Evolutionary conservation across 2,329 filamentous ascomycete genomes (phyloP).

Genomic region (Beauveria medogensis): DNA sequence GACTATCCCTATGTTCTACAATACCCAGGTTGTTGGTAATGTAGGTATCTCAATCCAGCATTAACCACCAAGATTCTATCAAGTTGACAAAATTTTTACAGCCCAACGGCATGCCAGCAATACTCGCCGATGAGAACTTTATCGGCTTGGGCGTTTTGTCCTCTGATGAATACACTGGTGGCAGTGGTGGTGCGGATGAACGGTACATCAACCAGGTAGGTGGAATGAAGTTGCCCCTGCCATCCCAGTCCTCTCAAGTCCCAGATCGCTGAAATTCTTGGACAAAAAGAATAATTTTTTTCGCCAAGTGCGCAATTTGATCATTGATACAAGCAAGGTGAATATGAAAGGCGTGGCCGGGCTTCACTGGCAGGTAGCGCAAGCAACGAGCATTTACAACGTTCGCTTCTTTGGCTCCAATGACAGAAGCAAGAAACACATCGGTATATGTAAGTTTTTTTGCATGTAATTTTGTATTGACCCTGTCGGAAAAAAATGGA

Average conservation of each 20-base stretch:
- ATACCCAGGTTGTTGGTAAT: constrained; percentile 9
- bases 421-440: constrained; percentile 12
- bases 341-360: constrained; percentile 37
- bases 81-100: neutral
- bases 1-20: constrained; percentile 13
- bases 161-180: constrained; percentile 27
- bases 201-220: constrained; percentile 19
- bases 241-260: neutral
- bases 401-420: constrained; percentile 38
- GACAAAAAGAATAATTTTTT: constrained; percentile 52
- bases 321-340: constrained; percentile 29
- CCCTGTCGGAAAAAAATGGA: neutral
- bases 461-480: neutral
- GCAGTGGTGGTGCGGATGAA: constrained; percentile 22
- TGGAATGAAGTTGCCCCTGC: neutral
- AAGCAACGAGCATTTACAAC: constrained; percentile 44
- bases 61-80: neutral
- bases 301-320: constrained; percentile 56
- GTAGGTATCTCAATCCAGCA: neutral
- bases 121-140: constrained; percentile 45
- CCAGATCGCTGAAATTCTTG: neutral
- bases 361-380: constrained; percentile 56
- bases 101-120: constrained; percentile 44
- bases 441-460: constrained; percentile 13
- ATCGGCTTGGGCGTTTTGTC: constrained; percentile 46